Base-by-base conservation (phyloP, 768 basidiomycete species). In the Psilocybe cyanescens region DNA sequence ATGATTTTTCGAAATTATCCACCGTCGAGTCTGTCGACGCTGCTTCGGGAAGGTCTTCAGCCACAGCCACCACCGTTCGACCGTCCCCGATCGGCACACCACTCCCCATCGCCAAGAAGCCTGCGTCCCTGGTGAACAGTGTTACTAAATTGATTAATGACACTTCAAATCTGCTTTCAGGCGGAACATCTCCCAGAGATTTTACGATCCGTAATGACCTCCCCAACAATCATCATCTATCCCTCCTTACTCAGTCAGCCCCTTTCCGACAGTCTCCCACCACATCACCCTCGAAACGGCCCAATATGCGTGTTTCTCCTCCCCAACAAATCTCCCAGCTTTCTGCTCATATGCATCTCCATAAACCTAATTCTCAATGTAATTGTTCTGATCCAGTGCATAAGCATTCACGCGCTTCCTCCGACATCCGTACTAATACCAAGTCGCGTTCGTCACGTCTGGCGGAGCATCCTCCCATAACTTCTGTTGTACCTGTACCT, bases 231-330 rank as follows among this genome's bases (percentile, higher is more conserved):
- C 71, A 71, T 29, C 77, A 74, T 28, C 79, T 82, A 19, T 89
- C 87, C 14, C 78, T 89, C 28, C 80, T 89, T 39, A 86, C 86
- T n/a, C 86, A 83, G 64, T 88, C 87, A 7, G 88, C 88, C 3
- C 86, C 87, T 30, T 67, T 68, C 57, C 72, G 14, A 44, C 41
- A 44, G n/a, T 44, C 77, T 49, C 61, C 71, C 3, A 67, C 71
- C 46, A 41, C 72, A n/a, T 64, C 67, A 6, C 69, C 51, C 29
- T 67, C 70, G n/a, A 65, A 72, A 33, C 70, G 72, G 17, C 62
- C 62, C 51, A 63, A 17, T 41, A 45, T 68, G 16, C 75, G 75
- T n/a, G 57, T 68, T 55, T 76, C 80, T 12, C 79, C 81, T 35
- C 75, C 77, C 19, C 76, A 73, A 50, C 78, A 77, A 54, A 67